Evolutionary conservation across 2,329 filamentous ascomycete species (phyloP).

Genomic region (Pseudopithomyces maydicus): DNA sequence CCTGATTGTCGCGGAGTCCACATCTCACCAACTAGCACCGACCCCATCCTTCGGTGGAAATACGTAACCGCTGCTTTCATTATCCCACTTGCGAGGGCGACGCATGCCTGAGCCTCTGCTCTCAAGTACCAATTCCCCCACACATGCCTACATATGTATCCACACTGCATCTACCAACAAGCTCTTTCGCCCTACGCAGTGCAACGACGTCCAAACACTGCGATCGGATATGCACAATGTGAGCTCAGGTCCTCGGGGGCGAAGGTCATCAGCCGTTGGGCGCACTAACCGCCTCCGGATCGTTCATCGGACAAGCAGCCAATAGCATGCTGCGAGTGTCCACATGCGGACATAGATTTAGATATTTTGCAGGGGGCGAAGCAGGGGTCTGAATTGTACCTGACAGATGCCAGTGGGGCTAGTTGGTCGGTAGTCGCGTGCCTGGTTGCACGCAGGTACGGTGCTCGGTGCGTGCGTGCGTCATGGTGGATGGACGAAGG

Average conservation of each 20-base stretch:
- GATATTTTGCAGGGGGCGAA: not conserved
- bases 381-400: not conserved
- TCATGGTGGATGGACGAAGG: not conserved
- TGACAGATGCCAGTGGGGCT: conserved; percentile 2
- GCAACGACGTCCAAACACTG: too few relatives aligned
- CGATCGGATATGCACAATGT: too few relatives aligned
- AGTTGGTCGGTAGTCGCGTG: not conserved
- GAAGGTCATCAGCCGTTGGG: conserved; percentile 3
- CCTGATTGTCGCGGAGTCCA: too few relatives aligned
- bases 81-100: too few relatives aligned
- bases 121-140: too few relatives aligned
- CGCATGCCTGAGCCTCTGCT: too few relatives aligned
- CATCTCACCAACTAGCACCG: too few relatives aligned
- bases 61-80: too few relatives aligned
- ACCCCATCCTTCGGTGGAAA: too few relatives aligned
- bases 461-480: not conserved
- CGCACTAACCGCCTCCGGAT: not conserved
- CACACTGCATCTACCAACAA: too few relatives aligned
- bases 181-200: too few relatives aligned
- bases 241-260: not conserved
- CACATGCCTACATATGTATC: too few relatives aligned
- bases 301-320: not conserved
- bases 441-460: not conserved
- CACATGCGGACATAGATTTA: not conserved
- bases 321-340: not conserved